Conservation (phyloP, 192 early-diverging fungal species). For the Ambispora gerdemannii region DNA sequence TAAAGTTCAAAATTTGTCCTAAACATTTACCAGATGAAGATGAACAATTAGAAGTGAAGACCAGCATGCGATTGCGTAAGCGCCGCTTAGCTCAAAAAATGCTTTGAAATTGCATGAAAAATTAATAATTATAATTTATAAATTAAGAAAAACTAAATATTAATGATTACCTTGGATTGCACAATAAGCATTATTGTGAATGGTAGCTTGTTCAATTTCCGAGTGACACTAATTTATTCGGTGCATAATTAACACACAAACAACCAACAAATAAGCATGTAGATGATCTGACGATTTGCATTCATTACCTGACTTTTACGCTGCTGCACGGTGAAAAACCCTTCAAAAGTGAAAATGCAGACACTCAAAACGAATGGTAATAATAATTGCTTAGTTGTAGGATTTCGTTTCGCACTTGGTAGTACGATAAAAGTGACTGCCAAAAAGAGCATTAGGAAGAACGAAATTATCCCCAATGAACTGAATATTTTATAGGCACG, state of each 20-base stretch:
- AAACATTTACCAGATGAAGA: slow-evolving; percentile 21
- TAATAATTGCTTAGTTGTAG: neutral
- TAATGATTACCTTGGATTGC: neutral
- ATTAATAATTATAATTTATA: neutral
- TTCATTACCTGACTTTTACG: slow-evolving; percentile 5
- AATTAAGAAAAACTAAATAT: neutral
- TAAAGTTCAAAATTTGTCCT: neutral
- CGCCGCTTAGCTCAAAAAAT: slow-evolving; percentile 9
- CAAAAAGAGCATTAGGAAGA: slow-evolving; percentile 20
- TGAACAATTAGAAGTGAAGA: slow-evolving; percentile 11
- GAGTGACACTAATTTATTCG: neutral
- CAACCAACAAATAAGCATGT: neutral
- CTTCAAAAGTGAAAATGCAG: neutral
- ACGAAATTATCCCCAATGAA: slow-evolving; percentile 12
- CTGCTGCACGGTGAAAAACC: slow-evolving; percentile 12
- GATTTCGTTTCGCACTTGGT: slow-evolving; percentile 23
- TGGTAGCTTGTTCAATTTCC: neutral
- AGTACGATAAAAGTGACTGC: neutral
- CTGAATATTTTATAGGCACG: neutral
- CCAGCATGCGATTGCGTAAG: neutral
- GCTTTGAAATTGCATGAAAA: slow-evolving; percentile 1
- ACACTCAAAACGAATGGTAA: slow-evolving; percentile 22
- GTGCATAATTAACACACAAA: neutral
- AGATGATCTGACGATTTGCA: neutral
- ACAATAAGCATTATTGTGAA: neutral